Evolutionary conservation across 2,329 filamentous ascomycete species (phyloP).

Genomic region (Talaromyces sp.): DNA sequence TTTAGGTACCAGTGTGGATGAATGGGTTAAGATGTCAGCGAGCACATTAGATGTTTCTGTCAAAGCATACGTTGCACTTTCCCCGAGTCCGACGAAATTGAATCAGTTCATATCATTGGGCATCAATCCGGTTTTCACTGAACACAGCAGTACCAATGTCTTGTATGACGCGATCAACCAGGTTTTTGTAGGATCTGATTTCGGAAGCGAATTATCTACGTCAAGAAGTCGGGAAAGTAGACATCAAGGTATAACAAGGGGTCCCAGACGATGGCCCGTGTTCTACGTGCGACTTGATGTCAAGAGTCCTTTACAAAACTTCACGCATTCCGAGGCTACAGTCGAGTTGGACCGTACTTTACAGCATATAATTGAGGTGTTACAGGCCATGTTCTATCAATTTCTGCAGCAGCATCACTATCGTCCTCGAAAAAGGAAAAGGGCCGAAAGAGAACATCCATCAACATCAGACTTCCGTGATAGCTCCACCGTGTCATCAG

Average conservation of each 20-base stretch:
- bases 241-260: constrained; percentile 54
- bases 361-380: constrained; percentile 59
- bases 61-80: constrained; percentile 66
- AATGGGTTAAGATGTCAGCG: constrained; percentile 71
- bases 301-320: constrained; percentile 38
- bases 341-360: constrained; percentile 45
- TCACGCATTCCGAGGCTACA: constrained; percentile 40
- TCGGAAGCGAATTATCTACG: constrained; percentile 54
- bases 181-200: constrained; percentile 71
- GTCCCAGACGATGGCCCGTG: constrained; percentile 81
- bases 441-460: constrained; percentile 13
- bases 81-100: constrained; percentile 67
- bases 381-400: constrained; percentile 66
- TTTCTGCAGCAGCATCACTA: constrained; percentile 75
- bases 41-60: constrained; percentile 61
- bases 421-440: constrained; percentile 47
- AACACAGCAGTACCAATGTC: constrained; percentile 57
- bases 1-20: constrained; percentile 48
- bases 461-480: background rate
- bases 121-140: constrained; percentile 58
- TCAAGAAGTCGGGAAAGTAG: constrained; percentile 46
- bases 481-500: background rate
- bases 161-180: constrained; percentile 77
- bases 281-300: constrained; percentile 71
- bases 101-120: constrained; percentile 81